Base-by-base conservation (phyloP, 768 basidiomycete genomes). In the Lactifluus volemus region DNA sequence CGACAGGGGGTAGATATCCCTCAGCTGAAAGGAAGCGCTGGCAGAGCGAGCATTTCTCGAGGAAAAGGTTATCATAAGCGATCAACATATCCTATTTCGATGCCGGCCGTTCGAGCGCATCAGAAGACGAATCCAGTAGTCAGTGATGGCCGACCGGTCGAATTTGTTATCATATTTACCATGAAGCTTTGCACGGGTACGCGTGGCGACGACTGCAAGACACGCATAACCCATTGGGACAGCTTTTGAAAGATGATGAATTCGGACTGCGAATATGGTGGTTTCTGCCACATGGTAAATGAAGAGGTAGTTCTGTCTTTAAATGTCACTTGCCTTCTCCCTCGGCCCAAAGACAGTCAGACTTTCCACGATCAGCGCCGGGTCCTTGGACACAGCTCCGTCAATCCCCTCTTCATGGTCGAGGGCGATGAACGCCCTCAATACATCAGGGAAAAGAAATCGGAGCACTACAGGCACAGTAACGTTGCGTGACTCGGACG, bases 271-370 rank as follows among this genome's bases (percentile, higher is more conserved):
- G 82, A 82, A 69, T 89, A 85, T 3, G 84, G 83, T 34, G 79
- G 71, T 73, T 83, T 86, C 86, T 89, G 61, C 11, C 51, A 34
- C 15, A 39, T 39, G 48, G 47, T 52, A 8, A 62, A 44, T 25
- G 39, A 47, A 17, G 21, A 52, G 19, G 30, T 32, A 15, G 5
- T 30, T 25, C 15, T 12, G 14, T 53, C 2, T 9, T 45, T 7
- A 36, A n/a, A 11, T 21, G 19, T 52, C 51, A 68, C 59, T 54
- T 64, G 86, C 88, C 74, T 75, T 78, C 75, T 92, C 89, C 67
- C 88, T 76, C 25, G 89, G 83, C 6, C 86, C 88, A 70, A 89
- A 88, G 10, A 79, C 80, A n/a, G 83, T 78, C 48, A 87, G 77
- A 57, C 78, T 85, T 67, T 88, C 86, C 34, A 85, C 79, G 12